Conservation (phyloP, 352 stramenopile genomes). For the Phytophthora pseudosyringae region DNA sequence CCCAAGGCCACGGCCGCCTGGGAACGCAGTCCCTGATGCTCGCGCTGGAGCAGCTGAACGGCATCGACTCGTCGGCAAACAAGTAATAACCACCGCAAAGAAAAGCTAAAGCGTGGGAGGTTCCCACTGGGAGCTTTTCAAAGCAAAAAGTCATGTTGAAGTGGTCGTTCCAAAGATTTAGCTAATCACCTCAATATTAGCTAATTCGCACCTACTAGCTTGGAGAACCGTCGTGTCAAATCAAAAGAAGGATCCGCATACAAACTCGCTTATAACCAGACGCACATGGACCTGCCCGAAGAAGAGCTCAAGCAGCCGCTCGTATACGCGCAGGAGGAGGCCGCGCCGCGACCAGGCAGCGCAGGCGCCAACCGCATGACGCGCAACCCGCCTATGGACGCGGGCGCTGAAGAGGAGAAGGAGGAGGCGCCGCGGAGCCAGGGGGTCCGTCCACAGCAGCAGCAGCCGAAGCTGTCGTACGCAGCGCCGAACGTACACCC, state of each 20-base stretch:
- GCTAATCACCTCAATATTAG: conserved; percentile 27
- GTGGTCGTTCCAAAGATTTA: conserved; percentile 19
- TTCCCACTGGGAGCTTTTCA: neutral
- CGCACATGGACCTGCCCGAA: conserved; percentile 69
- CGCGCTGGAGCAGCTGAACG: conserved; percentile 88
- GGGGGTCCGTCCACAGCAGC: conserved; percentile 14
- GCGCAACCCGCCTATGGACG: conserved; percentile 32
- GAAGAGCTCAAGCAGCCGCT: conserved; percentile 83
- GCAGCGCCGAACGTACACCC: conserved; percentile 78
- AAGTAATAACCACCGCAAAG: no score
- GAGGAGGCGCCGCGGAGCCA: conserved; percentile 34
- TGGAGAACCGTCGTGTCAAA: conserved; percentile 38
- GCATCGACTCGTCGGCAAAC: conserved; percentile 27
- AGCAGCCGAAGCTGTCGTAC: conserved; percentile 57
- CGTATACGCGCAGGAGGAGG: conserved; percentile 36
- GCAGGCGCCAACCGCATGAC: conserved; percentile 22
- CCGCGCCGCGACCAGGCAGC: conserved; percentile 12
- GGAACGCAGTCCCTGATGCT: conserved; percentile 91
- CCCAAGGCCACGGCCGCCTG: conserved; percentile 80
- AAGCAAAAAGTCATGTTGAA: conserved; percentile 29
- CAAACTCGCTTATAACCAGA: conserved; percentile 11
- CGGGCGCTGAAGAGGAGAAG: conserved; percentile 68
- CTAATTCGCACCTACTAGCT: conserved; percentile 26
- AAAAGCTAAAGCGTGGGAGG: no score
- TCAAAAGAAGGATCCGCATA: conserved; percentile 27